phyloP scores from a whole-genome alignment of 192 early-diverging fungal species.

The Phycomyces nitens region DNA sequence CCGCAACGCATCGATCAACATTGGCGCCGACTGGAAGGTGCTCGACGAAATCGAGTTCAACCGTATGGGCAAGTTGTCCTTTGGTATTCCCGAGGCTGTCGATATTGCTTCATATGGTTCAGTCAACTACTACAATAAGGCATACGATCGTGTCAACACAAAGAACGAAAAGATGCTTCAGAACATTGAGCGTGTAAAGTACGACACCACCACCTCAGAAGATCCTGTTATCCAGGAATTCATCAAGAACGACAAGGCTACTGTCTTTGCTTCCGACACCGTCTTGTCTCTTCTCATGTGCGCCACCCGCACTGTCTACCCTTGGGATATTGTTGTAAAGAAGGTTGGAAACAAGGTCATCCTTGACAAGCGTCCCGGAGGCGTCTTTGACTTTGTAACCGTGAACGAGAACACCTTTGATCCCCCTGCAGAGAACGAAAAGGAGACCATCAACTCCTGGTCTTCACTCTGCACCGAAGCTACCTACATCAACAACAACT shows the following conservation, averaged over 20 bases:
- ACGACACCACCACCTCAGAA: conserved; percentile 79
- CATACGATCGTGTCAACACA: conserved; percentile 81
- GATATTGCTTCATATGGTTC: conserved; percentile 78
- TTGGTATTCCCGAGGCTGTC: conserved; percentile 68
- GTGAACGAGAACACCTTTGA: conserved; percentile 96
- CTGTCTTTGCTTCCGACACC: conserved; percentile 88
- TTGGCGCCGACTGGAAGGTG: conserved; percentile 86
- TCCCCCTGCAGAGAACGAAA: conserved; percentile 89
- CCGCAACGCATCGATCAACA: conserved; percentile 82
- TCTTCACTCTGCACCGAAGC: conserved; percentile 82
- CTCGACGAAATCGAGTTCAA: conserved; percentile 94
- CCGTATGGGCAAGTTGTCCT: conserved; percentile 80
- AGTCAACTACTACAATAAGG: conserved; percentile 72
- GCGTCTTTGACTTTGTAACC: conserved; percentile 74
- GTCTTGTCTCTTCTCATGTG: conserved; percentile 93
- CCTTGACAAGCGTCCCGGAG: conserved; percentile 89
- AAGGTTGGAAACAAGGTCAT: conserved; percentile 78
- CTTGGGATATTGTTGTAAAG: conserved; percentile 94
- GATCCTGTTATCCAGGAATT: conserved; percentile 78
- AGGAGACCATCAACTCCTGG: conserved; percentile 88
- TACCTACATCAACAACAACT: conserved; percentile 82
- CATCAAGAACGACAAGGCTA: conserved; percentile 42
- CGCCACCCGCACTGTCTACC: conserved; percentile 82
- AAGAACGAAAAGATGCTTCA: conserved; percentile 74
- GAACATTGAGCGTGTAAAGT: conserved; percentile 60